phyloP scores from a whole-genome alignment of 1,284 basidiomycete genomes.

The Microstroma glucosiphilum region DNA sequence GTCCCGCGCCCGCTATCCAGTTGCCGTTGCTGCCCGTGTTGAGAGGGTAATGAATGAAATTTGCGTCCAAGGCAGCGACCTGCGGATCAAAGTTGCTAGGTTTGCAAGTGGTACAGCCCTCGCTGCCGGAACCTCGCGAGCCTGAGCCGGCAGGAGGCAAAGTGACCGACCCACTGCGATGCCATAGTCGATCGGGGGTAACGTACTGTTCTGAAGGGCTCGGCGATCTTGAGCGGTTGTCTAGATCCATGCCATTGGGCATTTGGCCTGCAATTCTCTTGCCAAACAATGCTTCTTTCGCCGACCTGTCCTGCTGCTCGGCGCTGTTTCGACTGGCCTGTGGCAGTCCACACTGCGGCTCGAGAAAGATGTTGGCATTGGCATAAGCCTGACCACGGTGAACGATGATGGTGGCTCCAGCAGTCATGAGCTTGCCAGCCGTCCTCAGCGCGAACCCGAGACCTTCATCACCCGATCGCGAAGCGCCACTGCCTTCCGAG shows the following conservation, averaged over 20 bases:
- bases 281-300: not conserved
- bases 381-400: slow-evolving; percentile 40
- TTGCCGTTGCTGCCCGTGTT: not conserved
- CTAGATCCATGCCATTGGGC: not conserved
- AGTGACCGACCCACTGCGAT: slow-evolving; percentile 1
- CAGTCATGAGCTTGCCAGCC: slow-evolving; percentile 41
- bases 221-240: not conserved
- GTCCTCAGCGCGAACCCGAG: slow-evolving; percentile 20
- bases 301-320: not conserved
- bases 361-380: slow-evolving; percentile 38
- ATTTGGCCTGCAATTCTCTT: not conserved
- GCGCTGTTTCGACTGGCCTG: slow-evolving; percentile 14
- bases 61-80: slow-evolving; percentile 4
- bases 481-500: not conserved
- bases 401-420: slow-evolving; percentile 35
- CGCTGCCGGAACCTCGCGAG: not conserved
- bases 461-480: slow-evolving; percentile 7
- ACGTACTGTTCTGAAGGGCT: not conserved
- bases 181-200: not conserved
- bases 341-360: slow-evolving; percentile 37
- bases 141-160: slow-evolving; percentile 5
- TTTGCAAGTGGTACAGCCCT: not conserved
- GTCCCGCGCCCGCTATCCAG: too few relatives aligned
- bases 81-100: not conserved
- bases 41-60: not conserved